Percentiles rank a stretch among this genome's conserved stretches.
phyloP scores from a whole-genome alignment of 2,329 filamentous ascomycete genomes.

The Lojkania enalia region DNA sequence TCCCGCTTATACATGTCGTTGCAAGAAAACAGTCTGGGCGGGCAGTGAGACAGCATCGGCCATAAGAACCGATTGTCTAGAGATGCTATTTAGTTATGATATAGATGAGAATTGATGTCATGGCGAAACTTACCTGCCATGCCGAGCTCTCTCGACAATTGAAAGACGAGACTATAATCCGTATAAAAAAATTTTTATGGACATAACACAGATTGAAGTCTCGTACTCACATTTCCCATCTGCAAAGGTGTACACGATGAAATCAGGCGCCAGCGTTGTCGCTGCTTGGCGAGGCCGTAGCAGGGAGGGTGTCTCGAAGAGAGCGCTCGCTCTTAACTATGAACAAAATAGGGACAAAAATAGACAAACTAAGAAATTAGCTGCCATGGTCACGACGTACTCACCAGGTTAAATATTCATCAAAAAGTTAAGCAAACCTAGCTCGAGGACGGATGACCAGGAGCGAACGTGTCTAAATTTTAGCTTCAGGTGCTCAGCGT shows the following conservation, averaged over 20 bases:
- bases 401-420: too few relatives aligned
- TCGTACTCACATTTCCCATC: slow-evolving; percentile 4
- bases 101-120: too few relatives aligned
- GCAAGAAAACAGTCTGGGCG: slow-evolving; percentile 6
- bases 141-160: slow-evolving; percentile 7
- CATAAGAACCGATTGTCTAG: slow-evolving; percentile 3
- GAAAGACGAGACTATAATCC: neutral
- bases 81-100: too few relatives aligned
- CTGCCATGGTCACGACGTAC: too few relatives aligned
- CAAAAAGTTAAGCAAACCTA: too few relatives aligned
- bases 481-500: too few relatives aligned
- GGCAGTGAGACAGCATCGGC: slow-evolving; percentile 5
- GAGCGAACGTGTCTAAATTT: too few relatives aligned
- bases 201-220: neutral
- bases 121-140: too few relatives aligned
- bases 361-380: too few relatives aligned
- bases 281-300: neutral
- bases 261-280: neutral
- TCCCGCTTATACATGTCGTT: slow-evolving; percentile 4
- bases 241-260: slow-evolving; percentile 2
- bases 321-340: neutral
- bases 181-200: neutral
- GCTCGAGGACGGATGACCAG: too few relatives aligned
- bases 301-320: neutral
- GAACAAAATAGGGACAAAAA: too few relatives aligned